Base-by-base conservation (phyloP, 1,284 basidiomycete genomes). In the Melanopsichium pennsylvanicum region DNA sequence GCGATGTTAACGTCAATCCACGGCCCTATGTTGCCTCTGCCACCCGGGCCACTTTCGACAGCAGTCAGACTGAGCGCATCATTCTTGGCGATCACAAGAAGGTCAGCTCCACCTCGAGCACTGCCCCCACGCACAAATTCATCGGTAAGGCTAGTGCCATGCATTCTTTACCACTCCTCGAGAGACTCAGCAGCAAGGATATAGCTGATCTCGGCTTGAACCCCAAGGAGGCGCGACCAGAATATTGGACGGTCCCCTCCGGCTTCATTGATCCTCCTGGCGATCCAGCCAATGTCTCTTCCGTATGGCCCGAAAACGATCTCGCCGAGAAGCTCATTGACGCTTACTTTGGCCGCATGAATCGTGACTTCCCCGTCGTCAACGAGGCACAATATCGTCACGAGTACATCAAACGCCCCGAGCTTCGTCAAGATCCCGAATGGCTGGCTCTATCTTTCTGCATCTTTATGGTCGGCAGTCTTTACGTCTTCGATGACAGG, bases 121-220 rank as follows among this genome's bases (percentile, higher is more conserved):
- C 34, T 11, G 32, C 38, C 1, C 58, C 42, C 0, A 54, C 50
- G 6, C 61, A 64, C 59, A 58, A 60, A 21, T 76, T 75, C 31
- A 48, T 75, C 22, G 74, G 74, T 32, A 76, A 72, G 33, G 70
- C 74, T 4, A 73, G 73, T 35, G 55, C 48, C 40, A 69, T 75
- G 61, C 72, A 73, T 12, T 41, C 72, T 32, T 36, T 76, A 7
- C 72, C 69, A 5, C 31, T 70, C 5, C 51, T 76, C 42, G 62
- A 75, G 29, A 66, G 45, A 26, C 55, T 72, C 19, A 55, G 51
- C 55, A 61, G 52, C 39, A 59, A 40, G n/a, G 37, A 13, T n/a
- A 21, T 15, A 13, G 21, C 13, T n/a, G 59, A 66, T 15, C 58
- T 61, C 19, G 55, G 60, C 19, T 2, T 67, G 5, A 18, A 57